phyloP scores from a whole-genome alignment of 2,329 filamentous ascomycete genomes.

The Exophiala bonariae region DNA sequence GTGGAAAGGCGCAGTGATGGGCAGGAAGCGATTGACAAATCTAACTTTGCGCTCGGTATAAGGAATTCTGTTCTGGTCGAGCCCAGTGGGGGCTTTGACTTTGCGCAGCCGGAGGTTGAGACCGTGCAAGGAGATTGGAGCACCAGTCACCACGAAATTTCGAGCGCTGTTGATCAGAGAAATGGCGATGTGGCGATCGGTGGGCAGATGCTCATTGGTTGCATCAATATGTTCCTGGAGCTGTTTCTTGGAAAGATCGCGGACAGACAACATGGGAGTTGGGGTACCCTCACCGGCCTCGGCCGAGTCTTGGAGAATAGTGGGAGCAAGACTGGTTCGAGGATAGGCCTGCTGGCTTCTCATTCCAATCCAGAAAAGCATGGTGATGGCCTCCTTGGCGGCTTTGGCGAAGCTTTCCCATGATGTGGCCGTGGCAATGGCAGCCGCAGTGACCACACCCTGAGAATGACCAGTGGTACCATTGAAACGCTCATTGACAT shows the following conservation, averaged over 20 bases:
- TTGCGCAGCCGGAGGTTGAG: conserved; percentile 93
- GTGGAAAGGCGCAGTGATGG: conserved; percentile 97
- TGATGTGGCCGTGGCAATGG: conserved; percentile 83
- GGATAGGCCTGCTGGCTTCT: conserved; percentile 97
- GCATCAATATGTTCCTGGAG: conserved; percentile 96
- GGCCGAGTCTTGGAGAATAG: conserved; percentile 85
- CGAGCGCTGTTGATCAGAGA: conserved; percentile 95
- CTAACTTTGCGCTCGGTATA: conserved; percentile 95
- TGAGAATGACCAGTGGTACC: conserved; percentile 97
- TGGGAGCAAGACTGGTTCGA: conserved; percentile 86
- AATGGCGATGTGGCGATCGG: conserved; percentile 90
- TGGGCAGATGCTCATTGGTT: conserved; percentile 92
- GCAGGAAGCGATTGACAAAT: conserved; percentile 94
- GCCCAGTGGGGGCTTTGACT: conserved; percentile 94
- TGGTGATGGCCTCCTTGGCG: conserved; percentile 76
- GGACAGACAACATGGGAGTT: conserved; percentile 96
- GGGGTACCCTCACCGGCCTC: conserved; percentile 94
- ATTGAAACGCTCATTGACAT: conserved; percentile 78
- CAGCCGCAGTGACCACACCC: conserved; percentile 89
- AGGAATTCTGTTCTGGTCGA: conserved; percentile 92
- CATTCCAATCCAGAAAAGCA: conserved; percentile 98
- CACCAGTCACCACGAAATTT: conserved; percentile 95
- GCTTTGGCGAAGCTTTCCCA: conserved; percentile 91
- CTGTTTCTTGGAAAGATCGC: conserved; percentile 81
- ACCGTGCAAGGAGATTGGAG: conserved; percentile 93